Percentiles rank a stretch among this genome's conserved stretches.
These are phyloP conservation scores for Penicillium paradoxum DNA, from an alignment of 495 filamentous ascomycete species.

Conservation along the genomic window DNA sequence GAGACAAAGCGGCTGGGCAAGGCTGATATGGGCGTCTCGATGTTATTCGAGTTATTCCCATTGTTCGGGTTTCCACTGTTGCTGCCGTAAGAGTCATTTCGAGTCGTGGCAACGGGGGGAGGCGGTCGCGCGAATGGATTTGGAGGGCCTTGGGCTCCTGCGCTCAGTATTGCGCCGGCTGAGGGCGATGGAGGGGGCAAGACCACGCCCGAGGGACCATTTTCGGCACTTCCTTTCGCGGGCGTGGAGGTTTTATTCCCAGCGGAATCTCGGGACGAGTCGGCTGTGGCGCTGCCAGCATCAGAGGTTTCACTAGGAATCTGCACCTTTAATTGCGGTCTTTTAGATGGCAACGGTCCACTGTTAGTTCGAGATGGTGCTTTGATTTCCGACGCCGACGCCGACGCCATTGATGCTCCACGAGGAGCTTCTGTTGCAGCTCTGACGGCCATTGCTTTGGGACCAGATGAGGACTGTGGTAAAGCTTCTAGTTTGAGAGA, in stretches of 20 bases:
- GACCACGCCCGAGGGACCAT: conserved; percentile 63
- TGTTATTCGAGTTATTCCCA: conserved; percentile 65
- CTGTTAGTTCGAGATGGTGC: conserved; percentile 76
- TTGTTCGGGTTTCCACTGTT: conserved; percentile 60
- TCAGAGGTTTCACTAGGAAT: conserved; percentile 91
- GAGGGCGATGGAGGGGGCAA: conserved; percentile 92
- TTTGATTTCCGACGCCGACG: conserved; percentile 54
- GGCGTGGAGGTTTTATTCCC: conserved; percentile 50
- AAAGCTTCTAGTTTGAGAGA: conserved; percentile 32
- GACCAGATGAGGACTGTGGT: conserved; percentile 45
- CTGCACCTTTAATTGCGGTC: conserved; percentile 84
- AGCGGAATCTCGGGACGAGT: conserved; percentile 69
- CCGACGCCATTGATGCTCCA: conserved; percentile 45
- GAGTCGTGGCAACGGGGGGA: conserved; percentile 39
- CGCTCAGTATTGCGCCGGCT: conserved; percentile 76
- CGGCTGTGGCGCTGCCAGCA: conserved; percentile 67
- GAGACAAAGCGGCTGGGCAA: conserved; percentile 86
- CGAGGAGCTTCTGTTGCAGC: conserved; percentile 41
- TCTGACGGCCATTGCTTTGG: conserved; percentile 32
- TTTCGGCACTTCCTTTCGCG: conserved; percentile 49
- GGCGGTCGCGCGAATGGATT: conserved; percentile 94
- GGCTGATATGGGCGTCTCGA: conserved; percentile 96
- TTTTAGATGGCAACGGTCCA: conserved; percentile 53
- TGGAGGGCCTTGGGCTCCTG: conserved; percentile 85
- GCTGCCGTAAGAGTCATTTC: conserved; percentile 48